Evolutionary conservation across 176 grass and related monocot genomes (phyloP).

Genomic region (Zea mays): Zm-B73-REFERENCE-NAM-5.0 NC_050100.1:11553001-11553500

Average conservation of each 20-base stretch:
- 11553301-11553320: no score
- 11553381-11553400: no score
- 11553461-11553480: no score
- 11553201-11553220: slow-evolving; percentile 3
- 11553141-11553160: background rate
- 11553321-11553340: no score
- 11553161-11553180: background rate
- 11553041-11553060: slow-evolving; percentile 21
- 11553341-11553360: no score
- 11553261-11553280: no score
- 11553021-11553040: slow-evolving; percentile 29
- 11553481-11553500: no score
- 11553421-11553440: no score
- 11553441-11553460: no score
- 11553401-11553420: no score
- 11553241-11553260: background rate
- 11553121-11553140: background rate
- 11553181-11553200: slow-evolving; percentile 15
- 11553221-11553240: slow-evolving; percentile 25
- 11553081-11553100: slow-evolving; percentile 6
- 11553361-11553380: no score
- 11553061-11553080: slow-evolving; percentile 25
- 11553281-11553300: no score
- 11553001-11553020: slow-evolving; percentile 26
- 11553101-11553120: background rate